Conservation (phyloP, 2,329 filamentous ascomycete genomes). For the Beauveria asiatica region DNA sequence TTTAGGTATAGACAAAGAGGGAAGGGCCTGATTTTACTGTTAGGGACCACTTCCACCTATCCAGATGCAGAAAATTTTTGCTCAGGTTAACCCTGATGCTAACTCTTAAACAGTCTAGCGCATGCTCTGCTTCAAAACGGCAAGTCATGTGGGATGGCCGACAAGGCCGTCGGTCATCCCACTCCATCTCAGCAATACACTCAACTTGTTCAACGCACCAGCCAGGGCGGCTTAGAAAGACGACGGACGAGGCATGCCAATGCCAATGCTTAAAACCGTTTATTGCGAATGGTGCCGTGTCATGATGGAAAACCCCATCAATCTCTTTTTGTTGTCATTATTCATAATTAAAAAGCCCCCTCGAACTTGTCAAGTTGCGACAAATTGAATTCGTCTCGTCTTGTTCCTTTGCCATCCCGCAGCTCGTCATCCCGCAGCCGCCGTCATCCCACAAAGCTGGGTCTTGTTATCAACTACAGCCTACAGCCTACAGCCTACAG, state of each 20-base stretch:
- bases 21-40: no score
- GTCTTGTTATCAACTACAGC: neutral
- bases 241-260: neutral
- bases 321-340: neutral
- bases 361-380: neutral
- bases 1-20: no score
- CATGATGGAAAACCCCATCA: neutral
- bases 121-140: neutral
- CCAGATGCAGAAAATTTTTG: no score
- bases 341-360: neutral
- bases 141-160: constrained; percentile 9
- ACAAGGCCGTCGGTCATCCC: neutral
- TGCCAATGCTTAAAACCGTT: constrained; percentile 2
- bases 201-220: constrained; percentile 1
- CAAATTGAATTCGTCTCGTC: neutral
- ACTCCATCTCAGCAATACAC: neutral
- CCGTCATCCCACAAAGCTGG: constrained; percentile 2
- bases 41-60: no score
- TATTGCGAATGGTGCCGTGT: neutral
- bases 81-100: neutral
- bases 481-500: no score
- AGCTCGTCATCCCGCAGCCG: neutral
- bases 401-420: neutral
- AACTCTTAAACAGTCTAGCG: neutral
- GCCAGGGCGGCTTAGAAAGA: constrained; percentile 8